phyloP scores from a whole-genome alignment of 257 asterid species.

The Cordia subcordata region DNA sequence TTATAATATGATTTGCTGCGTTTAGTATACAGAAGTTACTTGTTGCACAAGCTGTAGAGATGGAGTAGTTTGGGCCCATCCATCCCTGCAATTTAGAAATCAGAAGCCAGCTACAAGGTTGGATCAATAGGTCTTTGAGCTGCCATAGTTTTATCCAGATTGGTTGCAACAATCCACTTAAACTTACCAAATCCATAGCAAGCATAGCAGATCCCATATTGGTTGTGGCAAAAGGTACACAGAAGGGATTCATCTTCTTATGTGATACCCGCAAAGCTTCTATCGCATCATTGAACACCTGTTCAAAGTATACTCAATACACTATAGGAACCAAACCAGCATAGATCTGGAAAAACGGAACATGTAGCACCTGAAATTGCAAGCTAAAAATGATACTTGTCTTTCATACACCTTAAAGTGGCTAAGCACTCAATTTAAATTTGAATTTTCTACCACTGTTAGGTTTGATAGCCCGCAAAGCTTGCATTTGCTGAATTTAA shows the following conservation, averaged over 20 bases:
- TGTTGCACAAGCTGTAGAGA: conserved; percentile 55
- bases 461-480: too few species aligned
- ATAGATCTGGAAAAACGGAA: too few species aligned
- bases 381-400: background rate
- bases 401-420: too few species aligned
- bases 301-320: conserved; percentile 9
- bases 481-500: too few species aligned
- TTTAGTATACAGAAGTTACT: conserved; percentile 42
- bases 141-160: too few species aligned
- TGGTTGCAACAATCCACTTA: background rate
- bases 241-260: conserved; percentile 47
- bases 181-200: conserved; percentile 41
- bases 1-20: conserved; percentile 40
- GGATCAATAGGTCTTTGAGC: background rate
- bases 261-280: conserved; percentile 41
- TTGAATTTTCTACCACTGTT: too few species aligned
- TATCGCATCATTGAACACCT: conserved; percentile 40
- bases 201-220: conserved; percentile 47
- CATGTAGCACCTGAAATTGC: background rate
- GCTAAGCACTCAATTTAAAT: too few species aligned
- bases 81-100: conserved; percentile 34
- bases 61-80: conserved; percentile 52
- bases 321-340: conserved; percentile 4
- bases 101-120: background rate
- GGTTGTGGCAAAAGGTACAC: conserved; percentile 44